These are phyloP conservation scores for Fusarium drepaniforme DNA, from an alignment of 2,329 filamentous ascomycete genomes.

Conservation along the genomic window DNA sequence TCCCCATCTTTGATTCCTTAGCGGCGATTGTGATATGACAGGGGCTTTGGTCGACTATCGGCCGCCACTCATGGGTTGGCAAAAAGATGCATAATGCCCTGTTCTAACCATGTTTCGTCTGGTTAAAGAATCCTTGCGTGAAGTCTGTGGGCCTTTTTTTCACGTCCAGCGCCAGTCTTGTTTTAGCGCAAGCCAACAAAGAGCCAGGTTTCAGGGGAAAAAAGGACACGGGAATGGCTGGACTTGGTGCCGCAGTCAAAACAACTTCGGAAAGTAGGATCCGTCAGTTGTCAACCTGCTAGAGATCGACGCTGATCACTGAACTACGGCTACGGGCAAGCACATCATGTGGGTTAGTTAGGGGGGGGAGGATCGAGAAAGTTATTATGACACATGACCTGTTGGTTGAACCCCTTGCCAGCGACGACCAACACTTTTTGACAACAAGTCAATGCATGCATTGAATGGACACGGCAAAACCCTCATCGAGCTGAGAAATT, in stretches of 20 bases:
- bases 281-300: background rate
- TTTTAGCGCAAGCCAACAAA: slow-evolving; percentile 1
- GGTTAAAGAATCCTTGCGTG: background rate
- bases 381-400: background rate
- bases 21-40: background rate
- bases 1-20: background rate
- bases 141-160: background rate
- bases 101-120: background rate
- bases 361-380: background rate
- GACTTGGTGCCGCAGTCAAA: background rate
- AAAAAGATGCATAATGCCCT: slow-evolving; percentile 7
- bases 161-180: background rate
- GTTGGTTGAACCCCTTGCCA: background rate
- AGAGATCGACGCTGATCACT: background rate
- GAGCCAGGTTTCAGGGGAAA: background rate
- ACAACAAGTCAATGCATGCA: background rate
- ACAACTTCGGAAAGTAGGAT: background rate
- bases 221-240: background rate
- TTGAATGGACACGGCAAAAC: background rate
- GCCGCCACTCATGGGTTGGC: background rate
- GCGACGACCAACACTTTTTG: background rate
- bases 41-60: background rate
- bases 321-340: background rate
- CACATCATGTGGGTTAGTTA: slow-evolving; percentile 1
- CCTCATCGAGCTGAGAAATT: background rate